phyloP scores from a whole-genome alignment of 352 stramenopile species.

The Globisporangium canariense region DNA sequence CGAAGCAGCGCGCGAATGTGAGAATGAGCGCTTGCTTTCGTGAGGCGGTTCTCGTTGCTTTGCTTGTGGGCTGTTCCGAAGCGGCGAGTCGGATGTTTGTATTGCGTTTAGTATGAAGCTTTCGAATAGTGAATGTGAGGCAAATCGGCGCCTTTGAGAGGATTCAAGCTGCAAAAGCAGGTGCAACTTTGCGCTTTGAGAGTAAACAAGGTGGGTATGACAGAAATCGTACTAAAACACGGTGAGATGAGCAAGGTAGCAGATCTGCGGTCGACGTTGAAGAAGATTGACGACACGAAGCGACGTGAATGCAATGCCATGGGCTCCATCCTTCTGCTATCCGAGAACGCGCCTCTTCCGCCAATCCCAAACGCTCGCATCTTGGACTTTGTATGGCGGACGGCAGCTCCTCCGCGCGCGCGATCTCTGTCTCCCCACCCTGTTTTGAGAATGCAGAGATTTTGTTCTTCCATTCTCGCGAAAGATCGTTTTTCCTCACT shows the following conservation, averaged over 20 bases:
- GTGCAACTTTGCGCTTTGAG: too few species aligned
- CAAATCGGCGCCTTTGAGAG: background rate
- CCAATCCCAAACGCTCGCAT: background rate
- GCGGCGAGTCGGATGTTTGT: background rate
- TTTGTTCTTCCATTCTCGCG: slow-evolving; percentile 2
- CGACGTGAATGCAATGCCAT: background rate
- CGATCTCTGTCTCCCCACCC: background rate
- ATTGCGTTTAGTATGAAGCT: background rate
- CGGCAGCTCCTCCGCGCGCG: background rate
- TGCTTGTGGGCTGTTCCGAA: background rate
- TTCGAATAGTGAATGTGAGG: background rate
- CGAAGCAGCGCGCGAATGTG: slow-evolving; percentile 9
- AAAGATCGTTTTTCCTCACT: slow-evolving; percentile 1
- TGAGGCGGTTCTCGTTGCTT: background rate
- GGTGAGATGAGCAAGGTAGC: background rate
- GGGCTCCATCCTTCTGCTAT: background rate
- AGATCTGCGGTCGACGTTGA: background rate
- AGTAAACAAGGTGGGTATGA: too few species aligned
- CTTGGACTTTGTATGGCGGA: slow-evolving; percentile 6
- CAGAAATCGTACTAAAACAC: background rate
- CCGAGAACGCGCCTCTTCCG: background rate
- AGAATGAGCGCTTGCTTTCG: background rate
- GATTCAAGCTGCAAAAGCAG: background rate
- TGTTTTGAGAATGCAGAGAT: background rate
- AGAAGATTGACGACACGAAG: slow-evolving; percentile 1